Evolutionary conservation across 495 filamentous ascomycete genomes (phyloP), one percentile per base, ranked within the genome.

Genomic region (Thozetella sp.): DNA sequence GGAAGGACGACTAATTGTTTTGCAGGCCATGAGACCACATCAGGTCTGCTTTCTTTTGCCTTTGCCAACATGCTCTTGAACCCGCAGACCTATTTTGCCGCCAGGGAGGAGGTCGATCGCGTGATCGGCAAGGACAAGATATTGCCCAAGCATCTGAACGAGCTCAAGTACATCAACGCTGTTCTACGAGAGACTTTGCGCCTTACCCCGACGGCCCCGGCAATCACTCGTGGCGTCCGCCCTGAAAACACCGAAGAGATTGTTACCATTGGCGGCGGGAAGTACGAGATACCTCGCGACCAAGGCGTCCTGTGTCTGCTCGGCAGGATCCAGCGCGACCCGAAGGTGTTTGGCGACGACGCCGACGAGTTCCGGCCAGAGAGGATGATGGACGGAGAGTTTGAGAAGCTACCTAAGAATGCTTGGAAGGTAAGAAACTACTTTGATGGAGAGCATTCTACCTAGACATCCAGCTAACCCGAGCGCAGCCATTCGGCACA

Each of bases 131-230:
- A 75, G 53, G 81, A 78, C 3, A 78, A 79, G 53, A 76, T 91
- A 23, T 82, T 71, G 1, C 76, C 85, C 2, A 80, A 89, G 12
- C 84, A 91, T 61, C 66, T 91, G 59, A 72, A 80, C 12, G 83
- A 88, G 58, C 69, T 92, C 2, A 76, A 80, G 0, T 90, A 89
- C 63, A 79, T 89, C 61, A 80, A 75, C 9, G 76, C 73, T 12
- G 75, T 72, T 27, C 73, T 93, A 58, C 76, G 86, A 1, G 90
- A 93, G 68, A 82, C 89, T 0, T 72, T 92, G 0, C 86, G 90
- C 24, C 70, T 92, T 13, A 75, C 72, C 25, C 82, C 88, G 11
- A 80, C 87, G 2, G 87, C 86, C 4, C 84, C 88, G 0, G 77
- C 77, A 0, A 87, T 91, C 74, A 51, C 56, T 2, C 3, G 70